Conservation (phyloP, 192 early-diverging fungal species). For the Coemansia furcata region DNA sequence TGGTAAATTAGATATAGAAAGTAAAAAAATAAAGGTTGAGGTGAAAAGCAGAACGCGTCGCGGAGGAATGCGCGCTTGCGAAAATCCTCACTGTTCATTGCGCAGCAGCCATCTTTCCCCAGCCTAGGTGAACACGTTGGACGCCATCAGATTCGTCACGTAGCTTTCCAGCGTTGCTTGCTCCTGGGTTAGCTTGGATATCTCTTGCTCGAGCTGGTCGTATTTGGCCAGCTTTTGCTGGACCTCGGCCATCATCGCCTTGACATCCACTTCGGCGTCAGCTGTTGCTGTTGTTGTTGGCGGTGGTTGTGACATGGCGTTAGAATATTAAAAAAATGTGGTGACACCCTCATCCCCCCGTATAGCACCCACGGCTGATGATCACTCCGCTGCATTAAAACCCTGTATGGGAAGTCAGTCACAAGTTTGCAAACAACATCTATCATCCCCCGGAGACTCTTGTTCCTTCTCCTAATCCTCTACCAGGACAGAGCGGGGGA, state of each 20-base stretch:
- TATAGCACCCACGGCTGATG: background rate
- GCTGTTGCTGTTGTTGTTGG: background rate
- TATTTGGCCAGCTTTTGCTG: constrained; percentile 23
- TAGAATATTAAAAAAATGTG: background rate
- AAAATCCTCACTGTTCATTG: background rate
- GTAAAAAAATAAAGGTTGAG: constrained; percentile 4
- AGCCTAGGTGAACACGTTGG: constrained; percentile 35
- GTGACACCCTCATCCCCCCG: background rate
- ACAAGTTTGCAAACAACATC: too few species aligned
- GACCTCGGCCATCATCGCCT: constrained; percentile 18
- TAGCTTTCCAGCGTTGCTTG: constrained; percentile 43
- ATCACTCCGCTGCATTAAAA: background rate
- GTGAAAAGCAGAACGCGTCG: background rate
- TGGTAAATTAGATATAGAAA: constrained; percentile 9
- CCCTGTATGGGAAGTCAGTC: background rate
- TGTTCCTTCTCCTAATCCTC: background rate
- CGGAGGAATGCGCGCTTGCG: background rate
- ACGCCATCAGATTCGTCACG: constrained; percentile 51
- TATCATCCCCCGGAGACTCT: background rate
- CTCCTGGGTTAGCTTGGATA: constrained; percentile 30
- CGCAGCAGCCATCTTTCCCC: constrained; percentile 2
- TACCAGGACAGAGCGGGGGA: background rate
- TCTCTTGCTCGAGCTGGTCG: constrained; percentile 30
- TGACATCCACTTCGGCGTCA: background rate
- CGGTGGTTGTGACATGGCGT: background rate